Percentiles rank a stretch among this genome's conserved stretches.
These are phyloP conservation scores for Puccinia polysora DNA, from an alignment of 1,284 basidiomycete species.

Conservation along the genomic window DNA sequence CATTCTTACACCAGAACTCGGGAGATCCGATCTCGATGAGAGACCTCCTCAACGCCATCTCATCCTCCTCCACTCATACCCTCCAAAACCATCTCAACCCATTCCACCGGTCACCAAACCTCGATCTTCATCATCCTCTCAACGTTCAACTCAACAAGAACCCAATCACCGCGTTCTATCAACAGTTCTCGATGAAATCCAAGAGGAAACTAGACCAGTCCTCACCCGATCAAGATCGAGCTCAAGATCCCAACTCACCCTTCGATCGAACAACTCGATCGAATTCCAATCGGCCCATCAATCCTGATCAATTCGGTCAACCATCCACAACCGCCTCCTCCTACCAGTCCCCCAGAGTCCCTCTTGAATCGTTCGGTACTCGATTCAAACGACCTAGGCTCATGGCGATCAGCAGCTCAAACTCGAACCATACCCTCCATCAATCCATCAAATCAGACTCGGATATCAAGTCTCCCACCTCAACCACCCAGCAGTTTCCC, in stretches of 20 bases:
- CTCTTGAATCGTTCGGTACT: not conserved
- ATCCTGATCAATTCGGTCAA: too few species aligned
- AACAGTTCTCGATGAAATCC: slow-evolving; percentile 1
- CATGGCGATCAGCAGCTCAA: too few species aligned
- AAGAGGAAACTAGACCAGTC: slow-evolving; percentile 7
- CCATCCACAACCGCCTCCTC: too few species aligned
- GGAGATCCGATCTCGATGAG: slow-evolving; percentile 21
- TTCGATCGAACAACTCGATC: not conserved
- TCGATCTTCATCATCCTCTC: not conserved
- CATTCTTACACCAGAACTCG: not conserved
- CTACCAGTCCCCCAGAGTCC: not conserved
- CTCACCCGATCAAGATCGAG: not conserved
- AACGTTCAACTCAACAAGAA: not conserved
- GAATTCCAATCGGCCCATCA: too few species aligned
- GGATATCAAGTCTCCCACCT: not conserved
- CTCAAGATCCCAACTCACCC: slow-evolving; percentile 1
- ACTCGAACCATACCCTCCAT: too few species aligned
- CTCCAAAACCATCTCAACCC: too few species aligned
- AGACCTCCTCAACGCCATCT: slow-evolving; percentile 12
- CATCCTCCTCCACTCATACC: too few species aligned
- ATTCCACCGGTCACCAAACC: not conserved
- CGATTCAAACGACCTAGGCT: slow-evolving; percentile 11
- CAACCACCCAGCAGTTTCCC: not conserved
- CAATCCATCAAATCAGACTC: not conserved
- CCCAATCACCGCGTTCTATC: not conserved